A percentile compares a stretch with the other conserved stretches of the same genome.
Evolutionary conservation across 495 filamentous ascomycete genomes (phyloP).

Genomic region (Ascodesmis nigricans): DNA sequence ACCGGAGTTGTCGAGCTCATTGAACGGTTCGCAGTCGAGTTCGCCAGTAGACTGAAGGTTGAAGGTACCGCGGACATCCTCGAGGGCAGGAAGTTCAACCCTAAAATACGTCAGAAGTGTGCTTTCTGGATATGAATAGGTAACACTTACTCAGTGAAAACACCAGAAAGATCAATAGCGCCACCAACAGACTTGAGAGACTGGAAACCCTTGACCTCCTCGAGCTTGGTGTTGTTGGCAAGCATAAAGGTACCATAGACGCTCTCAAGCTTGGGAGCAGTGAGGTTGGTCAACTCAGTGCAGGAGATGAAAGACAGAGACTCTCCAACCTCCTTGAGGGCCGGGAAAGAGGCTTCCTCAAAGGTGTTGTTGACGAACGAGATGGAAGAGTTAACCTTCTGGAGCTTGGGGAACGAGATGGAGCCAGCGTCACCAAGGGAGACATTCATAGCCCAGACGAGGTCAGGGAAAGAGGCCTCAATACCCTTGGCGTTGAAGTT

Average conservation of each 20-base stretch:
- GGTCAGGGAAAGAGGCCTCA: slow-evolving; percentile 44
- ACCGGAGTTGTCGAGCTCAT: slow-evolving; percentile 10
- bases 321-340: slow-evolving; percentile 51
- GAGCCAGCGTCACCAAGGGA: slow-evolving; percentile 65
- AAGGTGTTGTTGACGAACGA: slow-evolving; percentile 69
- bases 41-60: slow-evolving; percentile 55
- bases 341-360: slow-evolving; percentile 42
- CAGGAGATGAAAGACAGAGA: slow-evolving; percentile 68
- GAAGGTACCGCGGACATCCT: slow-evolving; percentile 65
- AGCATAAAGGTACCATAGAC: slow-evolving; percentile 62
- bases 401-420: slow-evolving; percentile 55
- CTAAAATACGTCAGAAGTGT: slow-evolving; percentile 25
- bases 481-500: slow-evolving; percentile 37
- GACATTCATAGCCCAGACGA: slow-evolving; percentile 59
- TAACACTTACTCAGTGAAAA: slow-evolving; percentile 52
- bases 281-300: slow-evolving; percentile 49
- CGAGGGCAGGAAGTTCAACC: slow-evolving; percentile 42
- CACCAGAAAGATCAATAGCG: slow-evolving; percentile 74
- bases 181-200: slow-evolving; percentile 47
- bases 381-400: slow-evolving; percentile 51
- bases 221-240: slow-evolving; percentile 64
- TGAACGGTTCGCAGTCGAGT: slow-evolving; percentile 30
- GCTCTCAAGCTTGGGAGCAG: slow-evolving; percentile 39
- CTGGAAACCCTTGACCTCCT: slow-evolving; percentile 39
- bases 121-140: background rate